phyloP scores from a whole-genome alignment of 2,329 filamentous ascomycete species.

The Metarhizium brunneum region DNA sequence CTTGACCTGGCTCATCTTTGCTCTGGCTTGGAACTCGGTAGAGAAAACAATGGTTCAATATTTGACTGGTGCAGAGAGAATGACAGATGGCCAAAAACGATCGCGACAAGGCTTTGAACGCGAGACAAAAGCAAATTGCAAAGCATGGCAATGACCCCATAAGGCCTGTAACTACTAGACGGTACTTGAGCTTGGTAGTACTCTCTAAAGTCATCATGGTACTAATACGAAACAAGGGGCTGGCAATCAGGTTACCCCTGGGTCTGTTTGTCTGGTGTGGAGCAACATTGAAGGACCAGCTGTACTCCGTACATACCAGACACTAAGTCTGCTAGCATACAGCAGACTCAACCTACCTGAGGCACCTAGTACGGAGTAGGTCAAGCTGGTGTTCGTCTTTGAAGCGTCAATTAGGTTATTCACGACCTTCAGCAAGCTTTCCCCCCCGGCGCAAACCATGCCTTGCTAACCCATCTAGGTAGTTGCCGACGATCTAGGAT shows the following conservation, averaged over 20 bases:
- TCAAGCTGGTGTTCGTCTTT: no score
- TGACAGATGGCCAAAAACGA: background rate
- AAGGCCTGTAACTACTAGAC: background rate
- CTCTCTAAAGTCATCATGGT: no score
- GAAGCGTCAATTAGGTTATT: no score
- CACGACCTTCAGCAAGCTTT: background rate
- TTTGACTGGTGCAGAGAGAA: background rate
- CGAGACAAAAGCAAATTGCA: background rate
- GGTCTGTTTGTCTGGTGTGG: no score
- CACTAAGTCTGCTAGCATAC: no score
- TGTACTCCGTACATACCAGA: no score
- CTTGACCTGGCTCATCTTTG: conserved; percentile 54
- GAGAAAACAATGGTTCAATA: background rate
- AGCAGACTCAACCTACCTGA: background rate
- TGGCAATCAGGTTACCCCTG: background rate
- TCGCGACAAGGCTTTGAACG: background rate
- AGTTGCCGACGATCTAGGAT: no score
- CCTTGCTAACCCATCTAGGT: no score
- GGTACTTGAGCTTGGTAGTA: no score
- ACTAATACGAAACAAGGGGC: no score
- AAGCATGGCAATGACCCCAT: background rate
- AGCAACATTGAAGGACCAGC: no score
- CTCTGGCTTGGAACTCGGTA: background rate
- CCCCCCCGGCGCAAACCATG: no score
- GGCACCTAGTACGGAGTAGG: background rate